A percentile compares a stretch with the other conserved stretches of the same genome.
Evolutionary conservation across 2,329 filamentous ascomycete genomes (phyloP).

Genomic region (Coniochaeta hoffmannii): DNA sequence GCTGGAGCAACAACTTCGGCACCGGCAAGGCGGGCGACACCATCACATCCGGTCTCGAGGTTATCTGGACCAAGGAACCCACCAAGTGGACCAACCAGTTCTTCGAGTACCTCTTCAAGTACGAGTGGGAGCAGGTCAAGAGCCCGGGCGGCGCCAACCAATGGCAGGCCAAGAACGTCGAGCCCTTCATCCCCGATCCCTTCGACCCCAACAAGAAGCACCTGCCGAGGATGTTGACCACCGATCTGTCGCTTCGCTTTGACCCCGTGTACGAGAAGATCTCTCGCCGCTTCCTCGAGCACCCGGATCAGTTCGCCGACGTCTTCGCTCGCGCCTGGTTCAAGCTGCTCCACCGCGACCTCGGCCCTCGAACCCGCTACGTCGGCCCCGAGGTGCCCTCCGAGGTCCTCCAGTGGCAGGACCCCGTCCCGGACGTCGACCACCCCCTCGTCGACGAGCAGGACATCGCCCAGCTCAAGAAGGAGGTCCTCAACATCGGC

Average conservation of each 20-base stretch:
- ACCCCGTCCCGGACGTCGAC: slow-evolving; percentile 56
- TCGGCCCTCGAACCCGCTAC: slow-evolving; percentile 65
- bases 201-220: slow-evolving; percentile 66
- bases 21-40: slow-evolving; percentile 63
- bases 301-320: slow-evolving; percentile 62
- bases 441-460: slow-evolving; percentile 52
- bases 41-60: slow-evolving; percentile 71
- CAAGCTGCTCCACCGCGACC: slow-evolving; percentile 75
- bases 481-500: slow-evolving; percentile 56
- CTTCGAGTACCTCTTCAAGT: slow-evolving; percentile 71
- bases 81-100: slow-evolving; percentile 70
- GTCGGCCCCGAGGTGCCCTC: slow-evolving; percentile 66
- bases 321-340: slow-evolving; percentile 72
- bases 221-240: slow-evolving; percentile 69
- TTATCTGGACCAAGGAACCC: slow-evolving; percentile 71
- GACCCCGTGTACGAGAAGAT: slow-evolving; percentile 73
- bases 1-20: slow-evolving; percentile 60
- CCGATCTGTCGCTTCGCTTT: slow-evolving; percentile 63
- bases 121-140: slow-evolving; percentile 71
- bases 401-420: slow-evolving; percentile 68
- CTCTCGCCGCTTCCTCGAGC: slow-evolving; percentile 58
- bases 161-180: slow-evolving; percentile 65
- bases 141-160: slow-evolving; percentile 70
- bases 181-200: slow-evolving; percentile 62
- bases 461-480: slow-evolving; percentile 61